Conservation (phyloP, 495 filamentous ascomycete genomes). For the Pseudoneurospora amorphoporcata region DNA sequence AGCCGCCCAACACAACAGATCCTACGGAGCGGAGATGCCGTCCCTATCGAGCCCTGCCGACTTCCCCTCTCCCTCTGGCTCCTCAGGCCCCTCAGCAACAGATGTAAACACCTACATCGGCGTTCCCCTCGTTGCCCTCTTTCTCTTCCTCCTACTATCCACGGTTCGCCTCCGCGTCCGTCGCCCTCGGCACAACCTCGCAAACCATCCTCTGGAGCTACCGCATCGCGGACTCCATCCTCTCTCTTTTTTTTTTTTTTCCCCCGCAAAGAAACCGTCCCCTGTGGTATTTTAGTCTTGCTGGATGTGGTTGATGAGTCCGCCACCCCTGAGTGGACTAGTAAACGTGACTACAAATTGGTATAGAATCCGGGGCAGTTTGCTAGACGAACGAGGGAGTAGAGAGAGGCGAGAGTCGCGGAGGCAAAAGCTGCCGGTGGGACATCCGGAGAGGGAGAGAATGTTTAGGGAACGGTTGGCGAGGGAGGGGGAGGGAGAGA, state of each 20-base stretch:
- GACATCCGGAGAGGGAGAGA: slow-evolving; percentile 26
- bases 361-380: slow-evolving; percentile 30
- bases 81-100: slow-evolving; percentile 16
- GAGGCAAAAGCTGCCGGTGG: slow-evolving; percentile 37
- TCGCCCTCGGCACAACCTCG: slow-evolving; percentile 41
- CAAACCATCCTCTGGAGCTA: slow-evolving; percentile 52
- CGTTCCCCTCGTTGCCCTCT: slow-evolving; percentile 51
- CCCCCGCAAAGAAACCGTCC: slow-evolving; percentile 39
- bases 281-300: slow-evolving; percentile 52
- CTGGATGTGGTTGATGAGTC: slow-evolving; percentile 40
- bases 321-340: slow-evolving; percentile 48
- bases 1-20: not conserved
- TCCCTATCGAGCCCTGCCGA: not conserved
- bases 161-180: slow-evolving; percentile 48
- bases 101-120: slow-evolving; percentile 47
- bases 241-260: slow-evolving; percentile 37
- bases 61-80: slow-evolving; percentile 1
- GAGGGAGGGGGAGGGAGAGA: slow-evolving; percentile 27
- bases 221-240: slow-evolving; percentile 43
- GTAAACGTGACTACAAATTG: slow-evolving; percentile 29
- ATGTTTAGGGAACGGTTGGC: slow-evolving; percentile 25
- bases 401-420: slow-evolving; percentile 27
- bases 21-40: not conserved
- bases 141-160: slow-evolving; percentile 19
- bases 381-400: slow-evolving; percentile 26